Conservation (phyloP, 225 moss, liverwort and hornwort species). For the Rhytidiadelphus loreus region DNA sequence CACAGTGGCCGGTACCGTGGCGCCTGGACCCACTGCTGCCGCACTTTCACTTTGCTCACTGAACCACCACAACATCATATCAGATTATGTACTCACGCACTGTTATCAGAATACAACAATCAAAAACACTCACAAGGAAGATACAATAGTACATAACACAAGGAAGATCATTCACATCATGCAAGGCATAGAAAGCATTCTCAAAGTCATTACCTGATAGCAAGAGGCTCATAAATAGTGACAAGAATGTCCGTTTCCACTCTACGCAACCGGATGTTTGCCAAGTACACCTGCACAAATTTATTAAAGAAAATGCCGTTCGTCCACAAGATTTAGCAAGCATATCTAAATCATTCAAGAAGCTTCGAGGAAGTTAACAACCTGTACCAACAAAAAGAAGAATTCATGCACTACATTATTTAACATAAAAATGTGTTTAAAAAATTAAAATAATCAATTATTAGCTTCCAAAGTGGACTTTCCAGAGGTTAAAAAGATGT, state of each 20-base stretch:
- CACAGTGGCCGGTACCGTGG: background rate
- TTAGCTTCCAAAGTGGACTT: background rate
- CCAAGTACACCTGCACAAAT: conserved; percentile 48
- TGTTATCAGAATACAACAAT: background rate
- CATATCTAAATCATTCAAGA: background rate
- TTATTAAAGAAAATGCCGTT: background rate
- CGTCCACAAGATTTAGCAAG: background rate
- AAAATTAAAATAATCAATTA: background rate
- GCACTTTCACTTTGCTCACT: conserved; percentile 47
- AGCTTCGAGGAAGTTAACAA: background rate
- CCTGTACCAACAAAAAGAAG: background rate
- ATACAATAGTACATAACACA: background rate
- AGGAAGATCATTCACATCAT: background rate
- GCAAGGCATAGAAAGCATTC: background rate
- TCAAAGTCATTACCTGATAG: conserved; percentile 35
- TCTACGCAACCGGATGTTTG: conserved; percentile 55
- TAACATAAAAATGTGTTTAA: background rate
- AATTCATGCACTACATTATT: background rate
- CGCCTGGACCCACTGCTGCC: conserved; percentile 21
- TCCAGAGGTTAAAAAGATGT: background rate
- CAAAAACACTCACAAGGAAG: background rate
- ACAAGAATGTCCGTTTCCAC: conserved; percentile 69
- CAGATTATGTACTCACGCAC: background rate
- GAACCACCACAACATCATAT: background rate
- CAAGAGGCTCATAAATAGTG: conserved; percentile 64